These are phyloP conservation scores for Cryphonectria parasitica DNA, from an alignment of 2,329 filamentous ascomycete species.

Conservation along the genomic window DNA sequence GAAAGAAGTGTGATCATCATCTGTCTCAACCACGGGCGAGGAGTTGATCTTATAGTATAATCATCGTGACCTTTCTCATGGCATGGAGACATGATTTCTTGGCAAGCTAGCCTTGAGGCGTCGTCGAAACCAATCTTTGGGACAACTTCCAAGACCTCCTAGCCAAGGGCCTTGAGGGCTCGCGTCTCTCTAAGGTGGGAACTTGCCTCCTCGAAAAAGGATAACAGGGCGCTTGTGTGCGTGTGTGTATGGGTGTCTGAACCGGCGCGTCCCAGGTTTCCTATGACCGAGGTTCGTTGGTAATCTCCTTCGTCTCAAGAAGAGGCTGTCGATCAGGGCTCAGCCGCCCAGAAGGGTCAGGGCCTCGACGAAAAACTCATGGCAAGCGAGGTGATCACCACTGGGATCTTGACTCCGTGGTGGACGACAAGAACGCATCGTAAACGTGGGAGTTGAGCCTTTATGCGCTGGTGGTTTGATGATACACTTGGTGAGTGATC, in stretches of 20 bases:
- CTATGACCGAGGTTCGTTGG: background rate
- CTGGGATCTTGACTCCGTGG: conserved; percentile 10
- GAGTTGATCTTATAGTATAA: conserved; percentile 22
- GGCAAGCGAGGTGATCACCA: conserved; percentile 12
- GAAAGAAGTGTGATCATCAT: background rate
- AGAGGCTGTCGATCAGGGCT: conserved; percentile 13
- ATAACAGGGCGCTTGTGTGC: background rate
- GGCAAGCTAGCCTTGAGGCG: conserved; percentile 11
- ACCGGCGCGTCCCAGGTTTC: background rate
- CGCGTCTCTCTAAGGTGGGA: background rate
- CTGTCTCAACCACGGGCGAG: conserved; percentile 10
- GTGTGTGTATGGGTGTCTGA: background rate
- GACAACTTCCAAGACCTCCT: background rate
- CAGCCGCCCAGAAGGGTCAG: conserved; percentile 21
- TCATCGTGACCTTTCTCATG: background rate
- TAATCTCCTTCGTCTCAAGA: conserved; percentile 15
- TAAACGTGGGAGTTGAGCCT: background rate
- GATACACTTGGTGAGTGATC: conserved; percentile 28
- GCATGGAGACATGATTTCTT: conserved; percentile 1
- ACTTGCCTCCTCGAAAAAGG: background rate
- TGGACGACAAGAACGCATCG: background rate
- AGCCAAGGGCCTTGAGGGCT: background rate
- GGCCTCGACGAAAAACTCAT: conserved; percentile 16
- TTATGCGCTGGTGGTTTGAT: conserved; percentile 4
- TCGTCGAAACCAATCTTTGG: background rate